Evolutionary conservation across 116 monocot genomes (phyloP), one percentile per base, ranked within the genome.

Genomic region (Iris pallida): DNA sequence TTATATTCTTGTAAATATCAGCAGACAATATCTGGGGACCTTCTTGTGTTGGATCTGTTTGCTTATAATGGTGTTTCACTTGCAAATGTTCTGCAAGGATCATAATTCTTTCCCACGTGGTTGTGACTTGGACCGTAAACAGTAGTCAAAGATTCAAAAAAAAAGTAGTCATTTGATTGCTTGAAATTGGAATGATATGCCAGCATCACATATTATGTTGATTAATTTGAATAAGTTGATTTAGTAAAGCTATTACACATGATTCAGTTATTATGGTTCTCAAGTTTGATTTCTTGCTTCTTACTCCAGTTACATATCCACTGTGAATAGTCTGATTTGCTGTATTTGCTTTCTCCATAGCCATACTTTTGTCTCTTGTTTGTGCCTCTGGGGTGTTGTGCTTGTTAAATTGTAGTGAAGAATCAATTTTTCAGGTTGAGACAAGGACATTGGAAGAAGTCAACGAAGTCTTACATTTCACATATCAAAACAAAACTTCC

Each of bases 391-490:
- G 2, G 45, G 41, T 43, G 51, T 41, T 55, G 55, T 16, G 47
- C 4, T 47, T 12, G 1, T 4, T 20, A 13, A 12, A 11, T 60
- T 3, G 5, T 40, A 20, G 46, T 20, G 13, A 49, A 14, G 1
- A 20, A 30, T 46, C 18, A 8, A 57, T 17, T 11, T 57, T 68
- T 73, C 70, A 95, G 95, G 82, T 95, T 41, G 95, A 97, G 74
- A 97, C 97, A 69, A 87, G 92, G 68, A 98, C 97, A 18, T 47
- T 92, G 49, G 85, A 92, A 76, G 97, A 98, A 83, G 85, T 98
- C 64, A 75, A 81, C 16, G 86, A 97, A 59, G 78, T 92, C 41
- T 64, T 97, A 67, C 30, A 85, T 42, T 97, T 92, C 75, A 68
- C 97, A 56, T 63, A 75, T 67, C 73, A 85, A 74, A 83, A 87